Evolutionary conservation across 768 basidiomycete genomes (phyloP).

Genomic region (Hygrocybe punicea): DNA sequence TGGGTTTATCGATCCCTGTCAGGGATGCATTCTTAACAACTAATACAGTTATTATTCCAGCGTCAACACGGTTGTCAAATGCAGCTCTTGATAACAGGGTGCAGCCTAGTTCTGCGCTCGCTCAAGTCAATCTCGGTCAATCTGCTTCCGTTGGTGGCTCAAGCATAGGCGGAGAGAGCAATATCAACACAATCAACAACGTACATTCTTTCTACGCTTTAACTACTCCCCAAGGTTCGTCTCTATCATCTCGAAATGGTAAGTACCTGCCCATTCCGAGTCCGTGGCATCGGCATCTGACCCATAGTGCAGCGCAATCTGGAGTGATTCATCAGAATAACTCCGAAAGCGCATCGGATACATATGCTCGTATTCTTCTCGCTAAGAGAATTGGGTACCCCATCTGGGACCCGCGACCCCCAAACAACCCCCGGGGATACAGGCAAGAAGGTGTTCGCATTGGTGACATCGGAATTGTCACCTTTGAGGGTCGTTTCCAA

Average conservation of each 20-base stretch:
- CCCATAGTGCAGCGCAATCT: background rate
- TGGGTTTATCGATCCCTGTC: no score
- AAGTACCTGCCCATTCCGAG: background rate
- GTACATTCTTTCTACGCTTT: background rate
- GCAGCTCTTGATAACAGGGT: no score
- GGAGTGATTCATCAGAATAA: background rate
- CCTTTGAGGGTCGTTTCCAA: slow-evolving; percentile 26
- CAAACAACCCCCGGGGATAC: slow-evolving; percentile 5
- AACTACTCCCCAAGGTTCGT: background rate
- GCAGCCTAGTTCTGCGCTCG: no score
- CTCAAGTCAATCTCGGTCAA: background rate
- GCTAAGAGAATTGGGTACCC: background rate
- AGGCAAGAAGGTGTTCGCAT: slow-evolving; percentile 22
- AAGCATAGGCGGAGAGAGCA: background rate
- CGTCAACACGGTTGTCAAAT: no score
- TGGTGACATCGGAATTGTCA: slow-evolving; percentile 33
- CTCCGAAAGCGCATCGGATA: background rate
- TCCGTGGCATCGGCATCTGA: background rate
- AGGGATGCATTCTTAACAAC: no score
- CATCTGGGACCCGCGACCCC: background rate
- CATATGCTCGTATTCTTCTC: background rate
- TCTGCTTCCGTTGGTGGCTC: background rate
- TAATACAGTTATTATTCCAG: no score
- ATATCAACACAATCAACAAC: background rate
- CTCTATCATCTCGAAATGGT: background rate